Conservation (phyloP, 1,284 basidiomycete species). For the Microbotryum intermedium region DNA sequence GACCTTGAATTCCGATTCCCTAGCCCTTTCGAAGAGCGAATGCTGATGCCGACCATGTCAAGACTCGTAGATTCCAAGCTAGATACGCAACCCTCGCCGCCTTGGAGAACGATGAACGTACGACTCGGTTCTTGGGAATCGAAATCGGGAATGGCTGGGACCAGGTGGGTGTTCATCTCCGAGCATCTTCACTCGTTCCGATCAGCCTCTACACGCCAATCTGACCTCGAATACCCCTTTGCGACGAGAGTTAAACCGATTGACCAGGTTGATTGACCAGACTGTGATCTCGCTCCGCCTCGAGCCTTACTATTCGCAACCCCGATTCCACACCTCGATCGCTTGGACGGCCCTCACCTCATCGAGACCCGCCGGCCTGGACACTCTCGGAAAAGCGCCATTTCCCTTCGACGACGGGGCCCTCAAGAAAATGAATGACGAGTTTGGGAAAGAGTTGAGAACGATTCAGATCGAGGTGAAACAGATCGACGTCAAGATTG, state of each 20-base stretch:
- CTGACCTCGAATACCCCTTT: too few relatives aligned
- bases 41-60: neutral
- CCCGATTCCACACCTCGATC: conserved; percentile 70
- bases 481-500: too few relatives aligned
- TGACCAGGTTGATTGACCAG: conserved; percentile 48
- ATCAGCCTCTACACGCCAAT: neutral
- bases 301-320: conserved; percentile 59
- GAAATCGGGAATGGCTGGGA: conserved; percentile 67
- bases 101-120: conserved; percentile 66
- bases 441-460: conserved; percentile 2
- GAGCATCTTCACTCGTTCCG: neutral
- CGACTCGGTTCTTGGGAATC: conserved; percentile 60
- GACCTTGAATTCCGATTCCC: neutral
- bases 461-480: too few relatives aligned
- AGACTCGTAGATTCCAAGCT: conserved; percentile 50
- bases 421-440: neutral
- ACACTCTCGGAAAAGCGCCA: neutral
- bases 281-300: conserved; percentile 57
- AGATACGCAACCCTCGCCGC: conserved; percentile 62
- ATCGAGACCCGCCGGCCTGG: neutral
- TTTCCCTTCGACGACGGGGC: neutral
- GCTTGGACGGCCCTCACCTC: conserved; percentile 48
- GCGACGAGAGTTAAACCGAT: neutral
- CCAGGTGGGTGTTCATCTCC: conserved; percentile 45
- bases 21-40: neutral